Evolutionary conservation across 345 rosid genomes (phyloP).

Genomic region (Arabis alpina): DNA sequence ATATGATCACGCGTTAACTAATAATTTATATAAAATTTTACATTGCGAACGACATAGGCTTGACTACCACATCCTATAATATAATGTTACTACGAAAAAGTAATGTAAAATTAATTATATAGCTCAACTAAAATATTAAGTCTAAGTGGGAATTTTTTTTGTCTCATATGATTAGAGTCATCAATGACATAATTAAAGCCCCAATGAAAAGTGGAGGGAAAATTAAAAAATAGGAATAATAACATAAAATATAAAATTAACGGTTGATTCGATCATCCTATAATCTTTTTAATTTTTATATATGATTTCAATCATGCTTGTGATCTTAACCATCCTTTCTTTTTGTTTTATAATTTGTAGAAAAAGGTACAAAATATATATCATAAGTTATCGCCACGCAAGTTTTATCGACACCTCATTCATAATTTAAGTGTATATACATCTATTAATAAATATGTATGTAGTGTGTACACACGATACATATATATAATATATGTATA

Average conservation of each 20-base stretch:
- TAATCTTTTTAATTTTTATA: slow-evolving; percentile 5
- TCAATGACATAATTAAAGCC: slow-evolving; percentile 38
- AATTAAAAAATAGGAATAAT: neutral
- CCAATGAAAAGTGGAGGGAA: slow-evolving; percentile 27
- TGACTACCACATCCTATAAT: slow-evolving; percentile 23
- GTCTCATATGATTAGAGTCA: slow-evolving; percentile 42
- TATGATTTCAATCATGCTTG: slow-evolving; percentile 33
- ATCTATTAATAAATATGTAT: slow-evolving; percentile 17
- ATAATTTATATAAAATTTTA: neutral
- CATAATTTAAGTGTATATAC: slow-evolving; percentile 10
- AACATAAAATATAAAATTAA: slow-evolving; percentile 25
- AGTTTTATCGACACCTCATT: slow-evolving; percentile 43
- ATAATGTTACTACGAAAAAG: slow-evolving; percentile 1
- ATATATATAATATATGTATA: neutral
- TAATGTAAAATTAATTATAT: neutral
- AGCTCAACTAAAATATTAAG: slow-evolving; percentile 1
- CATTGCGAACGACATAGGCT: slow-evolving; percentile 9
- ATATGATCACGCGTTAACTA: neutral
- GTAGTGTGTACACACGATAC: slow-evolving; percentile 32
- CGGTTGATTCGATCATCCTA: slow-evolving; percentile 44
- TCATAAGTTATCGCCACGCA: slow-evolving; percentile 44
- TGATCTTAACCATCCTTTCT: slow-evolving; percentile 35
- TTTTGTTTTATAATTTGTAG: slow-evolving; percentile 25
- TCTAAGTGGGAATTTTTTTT: slow-evolving; percentile 34
- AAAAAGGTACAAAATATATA: slow-evolving; percentile 27